phyloP scores from a whole-genome alignment of 164 flowering plant genomes.

The Santalum album region DNA sequence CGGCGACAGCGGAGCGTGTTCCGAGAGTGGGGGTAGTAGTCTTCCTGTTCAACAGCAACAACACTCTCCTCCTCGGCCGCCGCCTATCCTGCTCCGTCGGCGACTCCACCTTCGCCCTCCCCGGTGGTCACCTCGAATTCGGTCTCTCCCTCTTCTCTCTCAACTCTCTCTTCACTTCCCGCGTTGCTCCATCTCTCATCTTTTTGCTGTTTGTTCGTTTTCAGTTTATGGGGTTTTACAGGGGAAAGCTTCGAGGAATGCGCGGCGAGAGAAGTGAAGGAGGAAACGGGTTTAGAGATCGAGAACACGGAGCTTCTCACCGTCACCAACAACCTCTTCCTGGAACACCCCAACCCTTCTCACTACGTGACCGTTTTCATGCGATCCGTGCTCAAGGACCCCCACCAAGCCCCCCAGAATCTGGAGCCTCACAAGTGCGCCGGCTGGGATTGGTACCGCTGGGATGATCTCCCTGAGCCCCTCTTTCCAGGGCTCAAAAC shows the following conservation, averaged over 20 bases:
- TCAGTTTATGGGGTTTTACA: constrained; percentile 7
- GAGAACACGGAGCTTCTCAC: constrained; percentile 45
- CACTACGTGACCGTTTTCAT: constrained; percentile 50
- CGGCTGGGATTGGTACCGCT: constrained; percentile 90
- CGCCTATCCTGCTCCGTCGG: constrained; percentile 50
- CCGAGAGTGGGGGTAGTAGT: constrained; percentile 61
- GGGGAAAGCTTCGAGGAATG: constrained; percentile 93
- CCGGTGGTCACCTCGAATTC: constrained; percentile 91
- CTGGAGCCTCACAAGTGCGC: constrained; percentile 69
- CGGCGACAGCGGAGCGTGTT: constrained; percentile 9
- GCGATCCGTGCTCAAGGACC: constrained; percentile 35
- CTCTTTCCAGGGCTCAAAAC: constrained; percentile 49
- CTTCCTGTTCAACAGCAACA: constrained; percentile 38
- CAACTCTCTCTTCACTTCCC: background rate
- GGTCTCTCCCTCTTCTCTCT: constrained; percentile 29
- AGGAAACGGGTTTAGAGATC: constrained; percentile 73
- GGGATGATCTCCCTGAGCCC: constrained; percentile 64
- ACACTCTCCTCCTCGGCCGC: constrained; percentile 41
- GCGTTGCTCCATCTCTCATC: too few relatives aligned
- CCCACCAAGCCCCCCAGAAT: constrained; percentile 40
- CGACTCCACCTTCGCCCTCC: constrained; percentile 58
- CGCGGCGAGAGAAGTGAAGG: constrained; percentile 71
- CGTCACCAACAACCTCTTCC: constrained; percentile 50
- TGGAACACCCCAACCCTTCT: constrained; percentile 34
- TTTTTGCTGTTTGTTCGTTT: too few relatives aligned